Percentiles rank a stretch among this genome's conserved stretches.
phyloP scores from a whole-genome alignment of 768 basidiomycete species.

The Tylopilus vinaceipallidus region DNA sequence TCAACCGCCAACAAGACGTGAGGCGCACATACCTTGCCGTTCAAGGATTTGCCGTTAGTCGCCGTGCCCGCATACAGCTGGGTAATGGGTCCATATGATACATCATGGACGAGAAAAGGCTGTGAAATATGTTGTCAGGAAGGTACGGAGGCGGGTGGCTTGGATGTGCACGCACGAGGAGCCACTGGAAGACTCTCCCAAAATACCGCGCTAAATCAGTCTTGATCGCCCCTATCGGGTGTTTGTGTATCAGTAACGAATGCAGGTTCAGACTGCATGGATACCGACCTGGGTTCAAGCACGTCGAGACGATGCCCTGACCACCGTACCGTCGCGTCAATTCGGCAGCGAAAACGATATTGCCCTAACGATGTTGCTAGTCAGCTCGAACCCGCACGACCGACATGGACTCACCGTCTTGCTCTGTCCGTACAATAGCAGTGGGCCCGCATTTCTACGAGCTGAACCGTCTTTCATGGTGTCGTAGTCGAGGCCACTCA shows the following conservation, averaged over 20 bases:
- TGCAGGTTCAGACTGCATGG: no score
- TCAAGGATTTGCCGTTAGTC: no score
- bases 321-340: slow-evolving; percentile 40
- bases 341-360: slow-evolving; percentile 43
- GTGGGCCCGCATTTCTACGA: slow-evolving; percentile 2
- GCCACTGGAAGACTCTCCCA: not conserved
- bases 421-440: slow-evolving; percentile 27
- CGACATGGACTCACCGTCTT: slow-evolving; percentile 26
- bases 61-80: no score
- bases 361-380: slow-evolving; percentile 33
- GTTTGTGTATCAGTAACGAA: not conserved
- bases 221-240: slow-evolving; percentile 7
- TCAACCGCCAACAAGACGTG: no score
- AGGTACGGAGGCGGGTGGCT: not conserved
- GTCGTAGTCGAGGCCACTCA: slow-evolving; percentile 24
- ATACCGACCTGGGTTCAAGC: slow-evolving; percentile 41
- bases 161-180: slow-evolving; percentile 9
- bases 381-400: not conserved
- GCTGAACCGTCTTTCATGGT: slow-evolving; percentile 29
- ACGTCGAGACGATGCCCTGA: slow-evolving; percentile 43
- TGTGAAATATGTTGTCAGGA: slow-evolving; percentile 1
- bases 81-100: no score
- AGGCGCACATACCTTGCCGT: no score
- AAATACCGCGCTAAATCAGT: slow-evolving; percentile 26
- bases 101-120: no score